These are phyloP conservation scores for Amanita thiersii DNA, from an alignment of 768 basidiomycete genomes.

Conservation along the genomic window DNA sequence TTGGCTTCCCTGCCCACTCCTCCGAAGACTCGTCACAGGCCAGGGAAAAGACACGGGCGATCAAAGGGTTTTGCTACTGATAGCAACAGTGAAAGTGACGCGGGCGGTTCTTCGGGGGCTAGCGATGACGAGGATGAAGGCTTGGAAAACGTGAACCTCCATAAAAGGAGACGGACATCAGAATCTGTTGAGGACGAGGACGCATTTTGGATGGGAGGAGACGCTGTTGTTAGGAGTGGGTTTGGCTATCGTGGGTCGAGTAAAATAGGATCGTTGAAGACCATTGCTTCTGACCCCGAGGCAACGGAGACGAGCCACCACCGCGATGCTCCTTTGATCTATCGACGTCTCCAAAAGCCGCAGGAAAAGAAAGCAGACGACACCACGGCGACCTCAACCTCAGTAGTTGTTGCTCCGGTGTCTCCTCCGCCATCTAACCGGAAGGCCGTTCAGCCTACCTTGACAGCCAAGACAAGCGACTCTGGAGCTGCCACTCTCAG, in stretches of 20 bases:
- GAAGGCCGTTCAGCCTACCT: slow-evolving; percentile 4
- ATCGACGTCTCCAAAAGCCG: slow-evolving; percentile 25
- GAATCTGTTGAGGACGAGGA: slow-evolving; percentile 36
- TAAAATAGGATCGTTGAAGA: slow-evolving; percentile 9
- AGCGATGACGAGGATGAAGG: slow-evolving; percentile 24
- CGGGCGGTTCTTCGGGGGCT: slow-evolving; percentile 18
- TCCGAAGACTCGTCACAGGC: slow-evolving; percentile 48
- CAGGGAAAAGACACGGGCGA: slow-evolving; percentile 26
- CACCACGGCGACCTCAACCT: neutral
- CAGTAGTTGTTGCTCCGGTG: slow-evolving; percentile 34
- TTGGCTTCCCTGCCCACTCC: slow-evolving; percentile 60
- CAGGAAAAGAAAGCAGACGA: neutral
- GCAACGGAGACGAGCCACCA: slow-evolving; percentile 1
- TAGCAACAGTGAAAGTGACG: slow-evolving; percentile 35
- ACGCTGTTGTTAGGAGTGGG: slow-evolving; percentile 15
- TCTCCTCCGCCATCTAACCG: slow-evolving; percentile 65
- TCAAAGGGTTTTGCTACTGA: slow-evolving; percentile 29
- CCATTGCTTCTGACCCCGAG: slow-evolving; percentile 6
- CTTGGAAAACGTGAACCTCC: slow-evolving; percentile 14
- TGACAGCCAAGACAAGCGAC: slow-evolving; percentile 4
- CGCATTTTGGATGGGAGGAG: slow-evolving; percentile 38
- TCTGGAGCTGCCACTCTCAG: neutral
- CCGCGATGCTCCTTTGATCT: slow-evolving; percentile 24
- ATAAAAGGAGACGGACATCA: slow-evolving; percentile 32
- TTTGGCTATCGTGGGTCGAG: slow-evolving; percentile 12